Base-by-base conservation (phyloP, 2,329 filamentous ascomycete species). In the Aspergillus felis region DNA sequence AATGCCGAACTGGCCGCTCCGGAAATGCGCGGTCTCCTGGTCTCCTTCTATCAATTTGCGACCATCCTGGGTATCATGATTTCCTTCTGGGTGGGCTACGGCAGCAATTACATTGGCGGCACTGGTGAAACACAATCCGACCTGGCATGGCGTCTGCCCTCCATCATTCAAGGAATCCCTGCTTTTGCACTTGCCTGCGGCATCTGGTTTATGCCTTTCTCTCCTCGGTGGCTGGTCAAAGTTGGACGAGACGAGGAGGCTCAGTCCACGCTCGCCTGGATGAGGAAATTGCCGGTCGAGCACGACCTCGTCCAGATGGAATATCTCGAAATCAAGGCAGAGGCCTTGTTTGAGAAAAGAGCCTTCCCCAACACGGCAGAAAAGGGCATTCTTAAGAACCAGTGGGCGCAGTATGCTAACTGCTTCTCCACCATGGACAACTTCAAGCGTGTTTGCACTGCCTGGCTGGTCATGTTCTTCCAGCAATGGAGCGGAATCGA, bases 141-240 rank as follows among this genome's bases (percentile, higher is more conserved):
- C 60, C 74, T 76, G 63, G 70, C 77, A 1, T 81, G 77, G 75
- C 69, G 77, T 42, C 62, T 81, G 5, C 79, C 79, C 1, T 79
- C 79, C 53, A 66, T 78, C 6, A 70, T 81, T 14, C 79, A 81
- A 60, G 71, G 79, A 22, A 69, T 75, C 32, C 74, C 74, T 1
- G 73, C 74, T 24, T 57, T 69, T 27, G 56, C 65, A 20, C 66
- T 77, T 12, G 66, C 71, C 8, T 65, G 69, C 29, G 73, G 74
- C 17, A 71, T 76, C 53, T 68, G 72, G 61, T 81, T 81, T 62
- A 74, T 83, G 60, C 83, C 83, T 0, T 84, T 79, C 62, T 84
- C 81, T 0, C 82, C 82, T 0, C 75, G 82, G 17, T 84, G 82
- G 76, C 75, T 84, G 8, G 76, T 77, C 4, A 76, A 74, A 48